Conservation (phyloP, 176 grass and related monocot genomes). For the Elaeis guineensis region DNA sequence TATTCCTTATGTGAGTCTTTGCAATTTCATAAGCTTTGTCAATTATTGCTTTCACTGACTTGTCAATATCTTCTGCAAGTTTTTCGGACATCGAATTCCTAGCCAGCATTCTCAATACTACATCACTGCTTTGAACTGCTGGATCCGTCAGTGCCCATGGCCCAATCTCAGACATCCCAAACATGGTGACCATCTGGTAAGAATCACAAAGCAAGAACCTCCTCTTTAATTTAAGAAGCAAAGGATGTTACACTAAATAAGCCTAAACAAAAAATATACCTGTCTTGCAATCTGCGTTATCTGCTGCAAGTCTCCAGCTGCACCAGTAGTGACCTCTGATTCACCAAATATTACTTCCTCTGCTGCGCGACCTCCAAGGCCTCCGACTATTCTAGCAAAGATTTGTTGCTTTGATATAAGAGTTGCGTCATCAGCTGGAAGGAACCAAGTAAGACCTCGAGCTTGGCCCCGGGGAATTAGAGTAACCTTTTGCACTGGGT, state of each 20-base stretch:
- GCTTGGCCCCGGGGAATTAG: constrained; percentile 66
- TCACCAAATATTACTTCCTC: constrained; percentile 86
- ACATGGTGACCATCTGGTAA: background rate
- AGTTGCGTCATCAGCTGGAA: constrained; percentile 43
- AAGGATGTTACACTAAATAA: too few species aligned
- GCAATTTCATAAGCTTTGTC: background rate
- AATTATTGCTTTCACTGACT: background rate
- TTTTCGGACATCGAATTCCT: background rate
- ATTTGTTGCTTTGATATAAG: constrained; percentile 67
- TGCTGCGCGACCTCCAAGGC: constrained; percentile 63
- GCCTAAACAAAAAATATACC: background rate
- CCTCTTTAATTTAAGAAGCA: too few species aligned
- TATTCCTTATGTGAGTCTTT: background rate
- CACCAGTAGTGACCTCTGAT: constrained; percentile 71
- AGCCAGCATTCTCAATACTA: background rate
- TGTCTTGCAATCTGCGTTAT: constrained; percentile 64
- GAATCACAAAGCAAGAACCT: too few species aligned
- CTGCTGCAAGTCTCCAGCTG: constrained; percentile 75
- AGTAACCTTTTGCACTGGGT: constrained; percentile 75
- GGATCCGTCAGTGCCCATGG: background rate
- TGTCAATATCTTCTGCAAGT: background rate
- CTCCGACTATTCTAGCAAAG: constrained; percentile 67
- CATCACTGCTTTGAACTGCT: background rate
- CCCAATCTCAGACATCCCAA: background rate
- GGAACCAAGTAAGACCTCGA: constrained; percentile 70